Percentiles rank a stretch among this genome's conserved stretches.
phyloP scores from a whole-genome alignment of 1,284 basidiomycete species.

The Filobasidium uniguttulatum region DNA sequence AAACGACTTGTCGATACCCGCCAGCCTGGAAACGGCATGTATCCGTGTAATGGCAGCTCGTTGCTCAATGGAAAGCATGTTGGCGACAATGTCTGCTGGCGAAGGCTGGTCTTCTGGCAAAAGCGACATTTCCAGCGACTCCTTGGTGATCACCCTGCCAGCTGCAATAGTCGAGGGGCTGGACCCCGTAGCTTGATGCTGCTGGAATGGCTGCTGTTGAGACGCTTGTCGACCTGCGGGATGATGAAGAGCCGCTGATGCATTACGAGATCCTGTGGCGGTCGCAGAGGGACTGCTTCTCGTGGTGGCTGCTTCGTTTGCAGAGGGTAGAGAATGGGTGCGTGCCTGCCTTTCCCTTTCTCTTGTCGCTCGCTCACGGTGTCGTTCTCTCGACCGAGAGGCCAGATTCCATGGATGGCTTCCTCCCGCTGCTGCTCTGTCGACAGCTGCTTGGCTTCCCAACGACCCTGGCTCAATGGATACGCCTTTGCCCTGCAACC shows the following conservation, averaged over 20 bases:
- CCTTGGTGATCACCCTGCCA: constrained; percentile 2
- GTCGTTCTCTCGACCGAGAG: not conserved
- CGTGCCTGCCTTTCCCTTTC: constrained; percentile 10
- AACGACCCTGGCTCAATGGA: constrained; percentile 32
- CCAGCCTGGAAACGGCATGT: constrained; percentile 2
- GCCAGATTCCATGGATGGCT: not conserved
- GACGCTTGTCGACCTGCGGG: too few species aligned
- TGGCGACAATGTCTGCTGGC: not conserved
- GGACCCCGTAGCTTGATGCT: not conserved
- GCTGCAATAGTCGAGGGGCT: not conserved
- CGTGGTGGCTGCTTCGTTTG: not conserved
- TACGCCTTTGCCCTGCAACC: constrained; percentile 63
- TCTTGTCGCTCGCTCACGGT: not conserved
- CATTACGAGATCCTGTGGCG: too few species aligned
- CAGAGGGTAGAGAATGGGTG: too few species aligned
- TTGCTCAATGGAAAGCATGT: constrained; percentile 3
- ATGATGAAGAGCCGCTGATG: too few species aligned
- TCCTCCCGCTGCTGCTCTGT: constrained; percentile 39
- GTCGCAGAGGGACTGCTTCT: too few species aligned
- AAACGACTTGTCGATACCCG: constrained; percentile 1
- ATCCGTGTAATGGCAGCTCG: not conserved
- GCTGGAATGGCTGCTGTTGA: too few species aligned
- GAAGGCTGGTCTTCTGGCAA: constrained; percentile 1
- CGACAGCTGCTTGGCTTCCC: constrained; percentile 48
- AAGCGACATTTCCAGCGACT: constrained; percentile 8